Evolutionary conservation across 768 basidiomycete genomes (phyloP), one percentile per base, ranked within the genome.

Genomic region (Trametes cubensis): DNA sequence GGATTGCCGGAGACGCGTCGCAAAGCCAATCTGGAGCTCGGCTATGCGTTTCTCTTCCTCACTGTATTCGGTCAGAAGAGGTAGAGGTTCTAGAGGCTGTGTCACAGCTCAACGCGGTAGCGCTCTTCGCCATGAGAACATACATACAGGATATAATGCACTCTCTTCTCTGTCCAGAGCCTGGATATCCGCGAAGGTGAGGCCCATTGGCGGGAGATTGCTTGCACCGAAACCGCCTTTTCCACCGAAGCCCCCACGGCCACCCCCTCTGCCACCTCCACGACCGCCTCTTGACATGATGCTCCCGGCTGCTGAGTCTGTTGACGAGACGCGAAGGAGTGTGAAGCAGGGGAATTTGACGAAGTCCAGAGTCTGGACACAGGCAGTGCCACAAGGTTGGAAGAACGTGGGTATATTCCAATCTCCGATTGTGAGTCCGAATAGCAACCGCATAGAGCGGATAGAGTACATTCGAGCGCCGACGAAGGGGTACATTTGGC

Each of bases 151-250:
- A 78, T 92, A 94, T 71, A 92, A 76, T 28, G 85, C 85, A 42
- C 88, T 87, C 59, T 81, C 87, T 73, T 93, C 92, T 60, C 88
- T 79, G 18, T 89, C 88, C 70, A 93, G 75, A 51, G 84, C 81
- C 71, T 91, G 89, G 54, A 94, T 80, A 71, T 94, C 92, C 45
- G 87, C 83, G 71, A 89, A 90, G 6, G 87, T 86, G 30, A 94
- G 81, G 20, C 92, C 92, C 86, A 92, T 90, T 0, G 90, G 89
- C 3, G 85, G 86, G 40, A 82, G 73, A 49, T 65, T 74, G 20
- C 67, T 67, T 28, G 74, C 65, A 46, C 77, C 75, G 34, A 79
- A 73, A 61, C 79, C 77, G 17, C 75, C 70, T 53, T 79, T 75
- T 26, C 85, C 83, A 20, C 84, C 83, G 68, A 83, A 81, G 6